Percentiles rank a stretch among this genome's conserved stretches.
Evolutionary conservation across 2,329 filamentous ascomycete species (phyloP).

Genomic region (Penicillium sp.): DNA sequence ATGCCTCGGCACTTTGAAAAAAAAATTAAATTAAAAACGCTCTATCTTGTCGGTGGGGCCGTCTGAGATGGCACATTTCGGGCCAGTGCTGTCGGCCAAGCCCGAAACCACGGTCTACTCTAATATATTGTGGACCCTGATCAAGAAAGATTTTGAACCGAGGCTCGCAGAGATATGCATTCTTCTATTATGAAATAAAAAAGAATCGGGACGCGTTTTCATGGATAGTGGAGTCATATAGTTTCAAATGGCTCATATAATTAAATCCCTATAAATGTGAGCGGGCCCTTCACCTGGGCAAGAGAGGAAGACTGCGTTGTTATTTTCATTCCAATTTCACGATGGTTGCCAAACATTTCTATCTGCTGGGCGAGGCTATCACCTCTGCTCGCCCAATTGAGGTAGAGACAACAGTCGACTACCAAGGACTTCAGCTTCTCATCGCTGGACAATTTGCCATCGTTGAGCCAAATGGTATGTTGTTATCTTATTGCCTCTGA

Average conservation of each 20-base stretch:
- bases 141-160: constrained; percentile 9
- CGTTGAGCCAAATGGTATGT: constrained; percentile 29
- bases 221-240: constrained; percentile 4
- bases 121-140: neutral
- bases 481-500: neutral
- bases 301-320: neutral
- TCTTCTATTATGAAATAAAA: neutral
- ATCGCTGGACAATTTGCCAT: constrained; percentile 33
- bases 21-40: neutral
- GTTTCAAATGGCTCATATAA: constrained; percentile 4
- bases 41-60: neutral
- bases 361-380: constrained; percentile 21
- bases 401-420: constrained; percentile 19
- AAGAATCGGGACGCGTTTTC: neutral
- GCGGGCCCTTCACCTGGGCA: neutral
- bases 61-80: neutral
- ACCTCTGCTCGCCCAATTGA: constrained; percentile 23
- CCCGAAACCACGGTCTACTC: neutral
- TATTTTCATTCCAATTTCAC: neutral
- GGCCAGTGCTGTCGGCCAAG: neutral
- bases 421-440: constrained; percentile 21
- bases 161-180: constrained; percentile 9
- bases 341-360: constrained; percentile 21
- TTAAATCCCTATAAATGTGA: constrained; percentile 12
- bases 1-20: neutral